A percentile compares a stretch with the other conserved stretches of the same genome.
These are phyloP conservation scores for Candida tibetensis DNA, from an alignment of 805 yeast species.

Conservation along the genomic window DNA sequence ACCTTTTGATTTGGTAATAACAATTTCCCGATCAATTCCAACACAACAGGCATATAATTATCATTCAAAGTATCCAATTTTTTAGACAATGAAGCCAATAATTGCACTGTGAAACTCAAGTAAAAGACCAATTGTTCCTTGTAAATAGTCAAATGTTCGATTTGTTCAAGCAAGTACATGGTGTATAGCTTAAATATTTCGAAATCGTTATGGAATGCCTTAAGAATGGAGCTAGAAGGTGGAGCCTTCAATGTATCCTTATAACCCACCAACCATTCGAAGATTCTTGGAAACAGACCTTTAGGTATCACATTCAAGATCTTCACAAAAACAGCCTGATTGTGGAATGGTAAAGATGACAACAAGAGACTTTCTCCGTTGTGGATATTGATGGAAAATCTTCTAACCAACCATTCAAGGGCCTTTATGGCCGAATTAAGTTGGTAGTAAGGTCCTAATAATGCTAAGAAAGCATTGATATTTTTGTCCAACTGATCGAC, in stretches of 20 bases:
- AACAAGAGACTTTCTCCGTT: constrained; percentile 72
- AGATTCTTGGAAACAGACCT: constrained; percentile 66
- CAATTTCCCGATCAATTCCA: constrained; percentile 58
- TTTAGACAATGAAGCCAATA: constrained; percentile 60
- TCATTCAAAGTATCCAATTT: constrained; percentile 44
- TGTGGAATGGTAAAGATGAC: constrained; percentile 78
- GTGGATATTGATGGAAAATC: constrained; percentile 80
- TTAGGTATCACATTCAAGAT: constrained; percentile 68
- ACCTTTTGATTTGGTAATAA: constrained; percentile 37
- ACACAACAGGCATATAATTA: constrained; percentile 50
- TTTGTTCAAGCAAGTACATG: constrained; percentile 47
- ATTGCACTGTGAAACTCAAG: constrained; percentile 66
- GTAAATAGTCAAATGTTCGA: constrained; percentile 56
- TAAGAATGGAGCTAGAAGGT: constrained; percentile 63
- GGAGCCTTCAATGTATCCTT: constrained; percentile 65
- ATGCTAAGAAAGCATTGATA: constrained; percentile 66
- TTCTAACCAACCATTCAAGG: constrained; percentile 91
- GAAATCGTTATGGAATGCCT: constrained; percentile 64
- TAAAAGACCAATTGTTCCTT: constrained; percentile 75
- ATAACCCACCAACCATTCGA: constrained; percentile 66
- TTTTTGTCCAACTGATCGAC: constrained; percentile 71
- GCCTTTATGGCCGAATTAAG: constrained; percentile 76
- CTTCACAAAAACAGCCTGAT: constrained; percentile 68
- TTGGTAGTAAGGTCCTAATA: constrained; percentile 74
- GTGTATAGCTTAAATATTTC: constrained; percentile 68